Conservation (phyloP, 176 grass and related monocot genomes). For the Themeda triandra region DNA sequence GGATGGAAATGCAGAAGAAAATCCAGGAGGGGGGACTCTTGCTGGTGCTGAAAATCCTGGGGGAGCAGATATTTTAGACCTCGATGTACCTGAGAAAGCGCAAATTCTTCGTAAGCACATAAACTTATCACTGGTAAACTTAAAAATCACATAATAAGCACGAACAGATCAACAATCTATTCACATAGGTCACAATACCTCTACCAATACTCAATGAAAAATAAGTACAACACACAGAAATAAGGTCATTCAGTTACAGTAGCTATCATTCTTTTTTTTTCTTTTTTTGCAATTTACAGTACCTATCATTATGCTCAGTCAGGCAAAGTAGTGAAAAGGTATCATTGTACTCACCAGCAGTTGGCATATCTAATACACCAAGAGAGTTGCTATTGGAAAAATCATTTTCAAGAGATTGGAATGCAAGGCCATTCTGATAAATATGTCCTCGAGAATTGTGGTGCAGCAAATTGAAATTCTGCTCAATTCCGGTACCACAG, state of each 20-base stretch:
- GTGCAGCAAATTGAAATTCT: conserved; percentile 44
- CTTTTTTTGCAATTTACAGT: not conserved
- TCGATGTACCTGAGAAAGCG: conserved; percentile 38
- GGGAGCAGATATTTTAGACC: conserved; percentile 38
- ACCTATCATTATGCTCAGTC: not conserved
- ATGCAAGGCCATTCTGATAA: conserved; percentile 51
- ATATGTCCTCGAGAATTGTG: conserved; percentile 45
- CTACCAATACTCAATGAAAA: conserved; percentile 10
- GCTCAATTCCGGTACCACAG: conserved; percentile 31
- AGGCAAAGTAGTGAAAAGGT: not conserved
- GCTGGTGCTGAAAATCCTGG: conserved; percentile 60
- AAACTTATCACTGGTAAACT: conserved; percentile 21
- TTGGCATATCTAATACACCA: conserved; percentile 38
- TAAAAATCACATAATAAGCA: conserved; percentile 16
- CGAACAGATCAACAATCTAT: conserved; percentile 1
- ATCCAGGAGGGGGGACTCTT: conserved; percentile 60
- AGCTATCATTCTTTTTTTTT: not conserved
- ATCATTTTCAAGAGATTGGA: conserved; percentile 43
- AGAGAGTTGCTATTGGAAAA: conserved; percentile 20
- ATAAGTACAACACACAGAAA: not conserved
- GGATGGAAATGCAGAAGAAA: conserved; percentile 43
- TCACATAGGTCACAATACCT: not conserved
- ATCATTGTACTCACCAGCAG: conserved; percentile 46
- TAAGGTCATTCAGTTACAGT: conserved; percentile 4
- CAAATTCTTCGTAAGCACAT: conserved; percentile 1